Conservation (phyloP, 257 asterid species). For the Scutellaria galericulata region DNA sequence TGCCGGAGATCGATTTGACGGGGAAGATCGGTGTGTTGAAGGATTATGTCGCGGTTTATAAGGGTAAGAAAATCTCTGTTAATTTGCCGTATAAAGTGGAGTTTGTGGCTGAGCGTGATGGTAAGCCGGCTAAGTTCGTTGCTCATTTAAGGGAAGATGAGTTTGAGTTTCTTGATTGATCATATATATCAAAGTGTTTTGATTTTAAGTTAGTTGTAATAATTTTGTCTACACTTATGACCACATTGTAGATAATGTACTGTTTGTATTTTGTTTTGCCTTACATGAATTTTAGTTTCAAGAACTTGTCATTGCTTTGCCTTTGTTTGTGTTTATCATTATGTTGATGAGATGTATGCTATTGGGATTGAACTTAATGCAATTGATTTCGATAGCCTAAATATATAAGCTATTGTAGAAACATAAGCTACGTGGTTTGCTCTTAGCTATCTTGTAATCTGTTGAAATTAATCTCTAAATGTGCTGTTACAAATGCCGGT, state of each 20-base stretch:
- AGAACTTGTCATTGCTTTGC: conserved; percentile 19
- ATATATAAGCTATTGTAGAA: background rate
- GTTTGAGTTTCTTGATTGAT: conserved; percentile 88
- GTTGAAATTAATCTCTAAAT: background rate
- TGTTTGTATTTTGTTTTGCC: conserved; percentile 26
- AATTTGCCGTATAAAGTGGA: conserved; percentile 87
- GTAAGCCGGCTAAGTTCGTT: conserved; percentile 68
- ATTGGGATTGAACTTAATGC: background rate
- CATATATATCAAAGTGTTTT: background rate
- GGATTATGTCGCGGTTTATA: conserved; percentile 75
- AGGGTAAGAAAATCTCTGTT: conserved; percentile 80
- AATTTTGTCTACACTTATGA: conserved; percentile 34
- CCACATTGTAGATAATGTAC: conserved; percentile 46
- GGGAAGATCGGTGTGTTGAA: conserved; percentile 73
- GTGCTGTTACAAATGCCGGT: background rate
- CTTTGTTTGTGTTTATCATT: background rate
- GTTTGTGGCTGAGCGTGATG: conserved; percentile 63
- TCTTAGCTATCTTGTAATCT: background rate
- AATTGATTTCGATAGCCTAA: background rate
- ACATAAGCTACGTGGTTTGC: background rate
- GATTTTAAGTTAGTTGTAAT: conserved; percentile 35
- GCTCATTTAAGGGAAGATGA: conserved; percentile 92
- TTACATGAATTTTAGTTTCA: conserved; percentile 21
- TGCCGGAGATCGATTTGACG: conserved; percentile 66
- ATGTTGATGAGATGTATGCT: conserved; percentile 25